phyloP scores from a whole-genome alignment of 176 grass and related monocot species.

The Echinochloa phyllopogon region DNA sequence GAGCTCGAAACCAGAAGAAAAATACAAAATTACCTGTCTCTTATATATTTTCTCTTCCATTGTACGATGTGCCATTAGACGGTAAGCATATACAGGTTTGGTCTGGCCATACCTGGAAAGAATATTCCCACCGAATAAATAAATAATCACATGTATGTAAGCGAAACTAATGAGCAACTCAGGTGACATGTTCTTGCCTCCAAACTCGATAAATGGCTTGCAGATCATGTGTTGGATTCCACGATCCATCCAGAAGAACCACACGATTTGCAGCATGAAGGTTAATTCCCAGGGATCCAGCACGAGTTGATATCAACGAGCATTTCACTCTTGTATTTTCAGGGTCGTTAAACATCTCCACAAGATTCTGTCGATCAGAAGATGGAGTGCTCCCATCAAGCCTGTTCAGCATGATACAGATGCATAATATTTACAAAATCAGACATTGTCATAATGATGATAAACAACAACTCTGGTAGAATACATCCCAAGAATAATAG shows the following conservation, averaged over 20 bases:
- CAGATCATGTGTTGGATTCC: constrained; percentile 98
- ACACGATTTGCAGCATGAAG: constrained; percentile 97
- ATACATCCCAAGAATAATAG: background rate
- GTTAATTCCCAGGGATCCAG: constrained; percentile 97
- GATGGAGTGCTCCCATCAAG: constrained; percentile 94
- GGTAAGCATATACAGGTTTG: constrained; percentile 94
- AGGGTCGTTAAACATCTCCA: constrained; percentile 90
- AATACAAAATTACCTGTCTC: constrained; percentile 69
- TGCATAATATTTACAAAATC: constrained; percentile 40
- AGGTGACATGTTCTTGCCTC: constrained; percentile 64
- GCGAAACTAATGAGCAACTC: constrained; percentile 8
- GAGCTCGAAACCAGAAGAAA: background rate
- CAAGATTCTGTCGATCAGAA: constrained; percentile 89
- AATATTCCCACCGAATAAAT: constrained; percentile 15
- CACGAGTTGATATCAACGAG: constrained; percentile 93
- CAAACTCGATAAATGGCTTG: constrained; percentile 99
- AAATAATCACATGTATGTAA: constrained; percentile 43
- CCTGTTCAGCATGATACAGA: constrained; percentile 48
- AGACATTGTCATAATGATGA: background rate
- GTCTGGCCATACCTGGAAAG: constrained; percentile 86
- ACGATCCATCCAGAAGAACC: constrained; percentile 95
- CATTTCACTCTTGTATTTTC: constrained; percentile 89
- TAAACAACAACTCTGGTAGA: constrained; percentile 38
- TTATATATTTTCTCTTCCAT: constrained; percentile 99
- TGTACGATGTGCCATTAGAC: constrained; percentile 89